These are phyloP conservation scores for Hypomontagnella monticulosa DNA, from an alignment of 495 filamentous ascomycete species.

Conservation along the genomic window DNA sequence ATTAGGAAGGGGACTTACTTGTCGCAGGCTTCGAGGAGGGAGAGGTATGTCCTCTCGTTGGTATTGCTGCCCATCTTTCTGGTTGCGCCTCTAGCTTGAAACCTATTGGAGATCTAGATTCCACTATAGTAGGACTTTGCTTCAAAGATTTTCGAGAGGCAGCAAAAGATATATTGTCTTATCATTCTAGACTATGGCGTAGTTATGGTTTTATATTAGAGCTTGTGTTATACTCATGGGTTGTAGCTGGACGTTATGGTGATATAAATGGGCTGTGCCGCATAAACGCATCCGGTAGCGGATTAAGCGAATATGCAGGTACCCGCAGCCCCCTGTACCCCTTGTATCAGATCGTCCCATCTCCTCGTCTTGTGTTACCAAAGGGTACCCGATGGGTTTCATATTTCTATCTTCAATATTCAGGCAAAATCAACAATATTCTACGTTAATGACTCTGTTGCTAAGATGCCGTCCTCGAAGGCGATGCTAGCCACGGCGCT, in stretches of 20 bases:
- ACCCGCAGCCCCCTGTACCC: conserved; percentile 14
- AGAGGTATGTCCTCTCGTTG: conserved; percentile 29
- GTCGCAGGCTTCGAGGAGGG: conserved; percentile 27
- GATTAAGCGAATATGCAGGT: conserved; percentile 35
- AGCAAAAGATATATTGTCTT: no score
- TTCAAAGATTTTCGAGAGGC: not conserved
- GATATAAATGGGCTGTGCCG: not conserved
- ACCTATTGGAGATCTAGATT: not conserved
- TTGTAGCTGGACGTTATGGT: no score
- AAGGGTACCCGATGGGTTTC: conserved; percentile 24
- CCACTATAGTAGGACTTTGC: not conserved
- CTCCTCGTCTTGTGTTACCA: conserved; percentile 25
- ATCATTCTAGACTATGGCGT: no score
- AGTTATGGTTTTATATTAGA: not conserved
- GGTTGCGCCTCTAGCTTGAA: not conserved
- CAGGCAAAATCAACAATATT: conserved; percentile 30
- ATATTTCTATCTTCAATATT: conserved; percentile 17
- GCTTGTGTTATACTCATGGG: no score
- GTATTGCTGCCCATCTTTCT: conserved; percentile 14
- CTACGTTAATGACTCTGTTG: conserved; percentile 48
- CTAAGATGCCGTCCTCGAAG: conserved; percentile 72
- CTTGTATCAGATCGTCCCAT: conserved; percentile 33
- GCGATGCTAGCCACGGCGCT: conserved; percentile 92
- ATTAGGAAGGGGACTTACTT: conserved; percentile 22
- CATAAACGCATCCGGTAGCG: conserved; percentile 20